A percentile compares a stretch with the other conserved stretches of the same genome.
phyloP scores from a whole-genome alignment of 2,329 filamentous ascomycete species.

The Sarocladium oryzae region DNA sequence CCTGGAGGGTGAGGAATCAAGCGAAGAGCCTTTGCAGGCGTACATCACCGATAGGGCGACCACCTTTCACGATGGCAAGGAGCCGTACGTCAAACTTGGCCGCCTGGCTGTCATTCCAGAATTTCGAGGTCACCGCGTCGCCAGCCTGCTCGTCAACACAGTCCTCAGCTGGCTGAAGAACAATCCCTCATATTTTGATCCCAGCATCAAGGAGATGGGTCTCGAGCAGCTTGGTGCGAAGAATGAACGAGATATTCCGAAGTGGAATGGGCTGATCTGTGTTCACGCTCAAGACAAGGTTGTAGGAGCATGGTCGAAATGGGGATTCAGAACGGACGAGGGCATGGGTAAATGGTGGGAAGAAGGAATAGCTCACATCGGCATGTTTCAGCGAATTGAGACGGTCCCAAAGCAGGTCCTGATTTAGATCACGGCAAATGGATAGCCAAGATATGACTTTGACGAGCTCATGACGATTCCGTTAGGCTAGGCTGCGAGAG shows the following conservation, averaged over 20 bases:
- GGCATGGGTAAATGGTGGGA: conserved; percentile 72
- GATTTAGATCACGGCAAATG: conserved; percentile 13
- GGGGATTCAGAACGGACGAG: conserved; percentile 70
- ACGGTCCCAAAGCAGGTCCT: conserved; percentile 21
- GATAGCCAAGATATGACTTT: background rate
- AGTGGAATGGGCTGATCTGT: conserved; percentile 70
- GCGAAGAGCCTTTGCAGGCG: conserved; percentile 12
- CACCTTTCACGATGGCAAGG: conserved; percentile 51
- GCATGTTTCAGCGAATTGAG: conserved; percentile 61
- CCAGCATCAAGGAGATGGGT: conserved; percentile 37
- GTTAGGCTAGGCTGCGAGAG: background rate
- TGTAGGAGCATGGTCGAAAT: conserved; percentile 57
- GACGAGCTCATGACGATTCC: conserved; percentile 4
- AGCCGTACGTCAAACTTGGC: conserved; percentile 78
- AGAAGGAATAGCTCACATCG: conserved; percentile 77
- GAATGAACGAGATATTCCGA: conserved; percentile 35
- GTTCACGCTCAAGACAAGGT: conserved; percentile 71
- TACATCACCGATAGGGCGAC: conserved; percentile 36
- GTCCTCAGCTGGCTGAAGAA: conserved; percentile 61
- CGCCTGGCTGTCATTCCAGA: conserved; percentile 63
- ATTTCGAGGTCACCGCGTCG: conserved; percentile 61
- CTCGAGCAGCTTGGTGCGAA: conserved; percentile 37
- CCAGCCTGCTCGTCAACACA: conserved; percentile 57
- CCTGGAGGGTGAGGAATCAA: background rate
- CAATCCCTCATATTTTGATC: conserved; percentile 52